These are phyloP conservation scores for Aegilops umbellulata DNA, from an alignment of 176 grass and related monocot species.

Conservation along the genomic window DNA sequence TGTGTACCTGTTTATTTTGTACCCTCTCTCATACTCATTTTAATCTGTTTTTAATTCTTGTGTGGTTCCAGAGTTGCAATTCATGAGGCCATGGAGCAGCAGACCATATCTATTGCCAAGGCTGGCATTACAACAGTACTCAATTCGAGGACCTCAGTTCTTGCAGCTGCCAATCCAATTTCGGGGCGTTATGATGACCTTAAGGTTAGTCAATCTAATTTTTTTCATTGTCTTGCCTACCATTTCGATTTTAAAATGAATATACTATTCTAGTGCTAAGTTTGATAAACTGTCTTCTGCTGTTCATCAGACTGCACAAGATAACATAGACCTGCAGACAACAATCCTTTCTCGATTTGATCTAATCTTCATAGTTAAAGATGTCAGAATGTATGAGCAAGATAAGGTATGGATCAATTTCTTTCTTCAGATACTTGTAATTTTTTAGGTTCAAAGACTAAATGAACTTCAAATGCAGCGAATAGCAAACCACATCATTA, in stretches of 20 bases:
- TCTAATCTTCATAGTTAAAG: conserved; percentile 96
- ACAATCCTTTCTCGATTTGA: conserved; percentile 98
- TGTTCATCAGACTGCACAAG: conserved; percentile 77
- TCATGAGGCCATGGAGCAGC: conserved; percentile 99
- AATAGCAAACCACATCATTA: conserved; percentile 93
- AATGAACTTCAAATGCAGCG: conserved; percentile 34
- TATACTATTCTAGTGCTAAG: neutral
- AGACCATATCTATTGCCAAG: conserved; percentile 98
- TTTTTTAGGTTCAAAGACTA: neutral
- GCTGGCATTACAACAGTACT: conserved; percentile 97
- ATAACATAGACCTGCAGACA: conserved; percentile 98
- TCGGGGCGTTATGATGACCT: conserved; percentile 93
- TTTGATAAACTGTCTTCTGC: conserved; percentile 6
- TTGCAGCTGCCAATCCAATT: conserved; percentile 97
- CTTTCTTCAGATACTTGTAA: neutral
- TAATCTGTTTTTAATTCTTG: neutral
- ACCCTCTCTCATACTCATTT: neutral
- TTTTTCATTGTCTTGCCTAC: neutral
- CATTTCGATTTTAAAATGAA: neutral
- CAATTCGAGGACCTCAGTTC: conserved; percentile 95
- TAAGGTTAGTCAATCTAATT: conserved; percentile 42
- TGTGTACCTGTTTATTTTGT: neutral
- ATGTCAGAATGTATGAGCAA: conserved; percentile 89
- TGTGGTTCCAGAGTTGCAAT: conserved; percentile 79
- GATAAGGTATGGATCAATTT: conserved; percentile 65